A percentile compares a stretch with the other conserved stretches of the same genome.
These are phyloP conservation scores for Cladobotryum mycophilum DNA, from an alignment of 2,329 filamentous ascomycete genomes.

Conservation along the genomic window DNA sequence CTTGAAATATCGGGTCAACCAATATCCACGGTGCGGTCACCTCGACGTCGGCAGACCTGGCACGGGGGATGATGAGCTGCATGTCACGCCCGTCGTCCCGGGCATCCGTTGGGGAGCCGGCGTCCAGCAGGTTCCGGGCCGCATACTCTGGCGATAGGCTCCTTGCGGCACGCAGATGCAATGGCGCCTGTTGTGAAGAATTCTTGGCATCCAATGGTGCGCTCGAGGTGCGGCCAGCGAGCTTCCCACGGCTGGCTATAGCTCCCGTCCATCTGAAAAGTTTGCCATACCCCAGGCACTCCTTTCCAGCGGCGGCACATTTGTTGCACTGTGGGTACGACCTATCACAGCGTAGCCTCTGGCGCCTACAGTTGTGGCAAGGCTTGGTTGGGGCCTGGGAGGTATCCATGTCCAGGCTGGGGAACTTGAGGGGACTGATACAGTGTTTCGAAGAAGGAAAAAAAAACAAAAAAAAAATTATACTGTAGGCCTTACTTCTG, in stretches of 20 bases:
- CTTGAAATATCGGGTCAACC: conserved; percentile 42
- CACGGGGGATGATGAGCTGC: conserved; percentile 23
- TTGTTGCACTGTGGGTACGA: conserved; percentile 46
- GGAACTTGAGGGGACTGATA: too few relatives aligned
- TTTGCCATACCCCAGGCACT: conserved; percentile 49
- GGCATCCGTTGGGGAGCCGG: not conserved
- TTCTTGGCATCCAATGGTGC: not conserved
- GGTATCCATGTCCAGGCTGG: conserved; percentile 18
- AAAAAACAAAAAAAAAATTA: too few relatives aligned
- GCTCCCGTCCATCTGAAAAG: conserved; percentile 48
- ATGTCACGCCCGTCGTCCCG: conserved; percentile 12
- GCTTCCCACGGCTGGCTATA: conserved; percentile 36
- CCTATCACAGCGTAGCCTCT: conserved; percentile 47
- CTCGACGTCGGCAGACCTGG: conserved; percentile 13
- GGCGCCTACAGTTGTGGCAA: conserved; percentile 50
- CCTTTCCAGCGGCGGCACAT: conserved; percentile 40
- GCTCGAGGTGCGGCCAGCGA: conserved; percentile 32
- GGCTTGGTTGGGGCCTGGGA: conserved; percentile 25
- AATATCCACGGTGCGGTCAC: conserved; percentile 31
- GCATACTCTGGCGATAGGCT: not conserved
- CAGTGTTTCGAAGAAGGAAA: too few relatives aligned
- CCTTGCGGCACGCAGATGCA: not conserved
- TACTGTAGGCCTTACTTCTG: too few relatives aligned
- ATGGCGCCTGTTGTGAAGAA: conserved; percentile 3
- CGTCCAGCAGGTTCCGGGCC: not conserved